Conservation (phyloP, 2,329 filamentous ascomycete genomes). For the Clonostachys solani region DNA sequence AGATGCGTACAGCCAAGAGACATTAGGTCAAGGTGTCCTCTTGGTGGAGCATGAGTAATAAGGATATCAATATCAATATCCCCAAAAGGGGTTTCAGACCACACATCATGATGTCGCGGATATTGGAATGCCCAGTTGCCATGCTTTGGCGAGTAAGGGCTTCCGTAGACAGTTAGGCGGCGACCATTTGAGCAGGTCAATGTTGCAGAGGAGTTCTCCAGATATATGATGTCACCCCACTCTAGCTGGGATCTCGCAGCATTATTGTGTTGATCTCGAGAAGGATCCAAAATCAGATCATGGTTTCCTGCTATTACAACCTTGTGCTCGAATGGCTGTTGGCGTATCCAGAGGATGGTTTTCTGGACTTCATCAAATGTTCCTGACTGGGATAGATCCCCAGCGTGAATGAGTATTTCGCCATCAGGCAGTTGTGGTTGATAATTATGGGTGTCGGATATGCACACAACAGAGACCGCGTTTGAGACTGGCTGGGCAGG, state of each 20-base stretch:
- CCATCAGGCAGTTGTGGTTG: constrained; percentile 30
- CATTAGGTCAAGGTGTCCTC: constrained; percentile 25
- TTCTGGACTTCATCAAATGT: constrained; percentile 29
- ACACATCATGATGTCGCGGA: constrained; percentile 16
- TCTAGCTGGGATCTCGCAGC: constrained; percentile 4
- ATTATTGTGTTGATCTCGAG: neutral
- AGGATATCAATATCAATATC: constrained; percentile 26
- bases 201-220: constrained; percentile 10
- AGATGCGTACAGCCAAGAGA: constrained; percentile 20
- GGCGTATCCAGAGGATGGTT: constrained; percentile 29
- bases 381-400: constrained; percentile 40
- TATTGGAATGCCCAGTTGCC: constrained; percentile 39
- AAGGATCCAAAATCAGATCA: constrained; percentile 24
- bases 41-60: constrained; percentile 30
- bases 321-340: constrained; percentile 32
- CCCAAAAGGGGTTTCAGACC: constrained; percentile 9
- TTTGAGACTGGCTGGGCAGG: neutral
- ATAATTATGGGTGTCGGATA: constrained; percentile 41
- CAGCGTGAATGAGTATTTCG: constrained; percentile 42
- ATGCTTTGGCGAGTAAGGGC: constrained; percentile 21
- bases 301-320: constrained; percentile 41
- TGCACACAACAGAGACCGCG: constrained; percentile 26
- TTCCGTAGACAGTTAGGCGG: constrained; percentile 17
- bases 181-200: constrained; percentile 17
- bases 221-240: constrained; percentile 16